Conservation (phyloP, 2,329 filamentous ascomycete species). For the Cercospora brassicicola region DNA sequence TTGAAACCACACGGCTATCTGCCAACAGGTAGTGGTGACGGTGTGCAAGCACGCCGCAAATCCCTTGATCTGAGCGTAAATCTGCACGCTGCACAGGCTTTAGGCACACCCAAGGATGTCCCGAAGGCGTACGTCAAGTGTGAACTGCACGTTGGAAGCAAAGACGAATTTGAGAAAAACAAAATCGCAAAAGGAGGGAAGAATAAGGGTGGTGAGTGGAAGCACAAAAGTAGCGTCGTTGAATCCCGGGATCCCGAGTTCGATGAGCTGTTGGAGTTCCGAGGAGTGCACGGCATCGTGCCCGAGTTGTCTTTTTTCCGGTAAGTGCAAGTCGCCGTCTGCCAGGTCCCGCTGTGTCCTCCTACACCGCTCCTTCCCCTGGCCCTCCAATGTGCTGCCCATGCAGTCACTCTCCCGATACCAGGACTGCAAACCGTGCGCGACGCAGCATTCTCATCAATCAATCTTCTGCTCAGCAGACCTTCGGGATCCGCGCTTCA, state of each 20-base stretch:
- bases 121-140: slow-evolving; percentile 73
- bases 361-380: not conserved
- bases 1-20: slow-evolving; percentile 78
- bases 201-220: slow-evolving; percentile 55
- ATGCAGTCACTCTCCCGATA: not conserved
- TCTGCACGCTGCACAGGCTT: slow-evolving; percentile 72
- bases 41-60: slow-evolving; percentile 25
- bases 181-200: slow-evolving; percentile 50
- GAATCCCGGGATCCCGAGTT: slow-evolving; percentile 48
- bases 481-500: not conserved
- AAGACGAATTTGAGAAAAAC: slow-evolving; percentile 49
- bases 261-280: slow-evolving; percentile 48
- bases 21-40: slow-evolving; percentile 30
- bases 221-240: slow-evolving; percentile 49
- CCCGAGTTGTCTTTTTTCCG: slow-evolving; percentile 52
- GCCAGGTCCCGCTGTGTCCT: not conserved
- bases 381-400: not conserved
- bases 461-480: not conserved
- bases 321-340: slow-evolving; percentile 38
- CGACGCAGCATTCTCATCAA: not conserved
- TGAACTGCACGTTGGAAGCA: slow-evolving; percentile 75
- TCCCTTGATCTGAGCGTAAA: slow-evolving; percentile 67
- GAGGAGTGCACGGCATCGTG: slow-evolving; percentile 45
- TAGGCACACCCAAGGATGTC: slow-evolving; percentile 58
- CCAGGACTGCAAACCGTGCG: not conserved